phyloP scores from a whole-genome alignment of 805 yeast genomes.

The Nakazawaea wyomingensis region DNA sequence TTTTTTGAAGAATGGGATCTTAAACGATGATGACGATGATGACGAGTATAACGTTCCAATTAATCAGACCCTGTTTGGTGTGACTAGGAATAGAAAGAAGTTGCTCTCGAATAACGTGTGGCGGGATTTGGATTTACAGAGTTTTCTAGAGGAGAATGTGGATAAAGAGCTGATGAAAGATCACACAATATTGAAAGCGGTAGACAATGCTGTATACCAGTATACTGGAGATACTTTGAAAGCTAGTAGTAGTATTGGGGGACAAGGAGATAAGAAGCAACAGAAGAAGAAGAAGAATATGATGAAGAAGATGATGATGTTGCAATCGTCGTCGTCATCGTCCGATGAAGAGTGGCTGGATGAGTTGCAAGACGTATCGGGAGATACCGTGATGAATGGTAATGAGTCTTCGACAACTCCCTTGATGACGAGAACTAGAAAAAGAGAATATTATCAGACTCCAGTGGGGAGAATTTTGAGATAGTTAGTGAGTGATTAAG shows the following conservation, averaged over 20 bases:
- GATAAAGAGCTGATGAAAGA: conserved; percentile 1
- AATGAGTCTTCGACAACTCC: conserved; percentile 6
- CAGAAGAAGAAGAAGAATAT: too few species aligned
- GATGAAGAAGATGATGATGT: neutral
- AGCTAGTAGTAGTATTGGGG: too few species aligned
- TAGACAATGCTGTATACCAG: neutral
- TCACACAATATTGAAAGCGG: conserved; percentile 9
- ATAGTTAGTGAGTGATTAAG: too few species aligned
- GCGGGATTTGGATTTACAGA: conserved; percentile 10
- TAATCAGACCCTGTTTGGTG: conserved; percentile 8
- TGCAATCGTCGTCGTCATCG: neutral
- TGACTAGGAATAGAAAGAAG: conserved; percentile 5
- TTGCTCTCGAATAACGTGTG: conserved; percentile 7
- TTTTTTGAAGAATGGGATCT: conserved; percentile 9
- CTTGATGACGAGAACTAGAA: conserved; percentile 6
- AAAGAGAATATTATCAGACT: conserved; percentile 8
- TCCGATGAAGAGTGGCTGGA: neutral
- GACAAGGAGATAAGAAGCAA: too few species aligned
- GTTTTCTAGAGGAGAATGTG: conserved; percentile 2
- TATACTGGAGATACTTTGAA: too few species aligned
- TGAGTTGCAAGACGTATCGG: conserved; percentile 5
- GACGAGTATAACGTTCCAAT: conserved; percentile 7
- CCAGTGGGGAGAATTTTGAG: conserved; percentile 10
- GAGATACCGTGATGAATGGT: conserved; percentile 8
- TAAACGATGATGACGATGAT: conserved; percentile 11